Conservation (phyloP, 2,329 filamentous ascomycete genomes). For the Tricladium varicosporioides region DNA sequence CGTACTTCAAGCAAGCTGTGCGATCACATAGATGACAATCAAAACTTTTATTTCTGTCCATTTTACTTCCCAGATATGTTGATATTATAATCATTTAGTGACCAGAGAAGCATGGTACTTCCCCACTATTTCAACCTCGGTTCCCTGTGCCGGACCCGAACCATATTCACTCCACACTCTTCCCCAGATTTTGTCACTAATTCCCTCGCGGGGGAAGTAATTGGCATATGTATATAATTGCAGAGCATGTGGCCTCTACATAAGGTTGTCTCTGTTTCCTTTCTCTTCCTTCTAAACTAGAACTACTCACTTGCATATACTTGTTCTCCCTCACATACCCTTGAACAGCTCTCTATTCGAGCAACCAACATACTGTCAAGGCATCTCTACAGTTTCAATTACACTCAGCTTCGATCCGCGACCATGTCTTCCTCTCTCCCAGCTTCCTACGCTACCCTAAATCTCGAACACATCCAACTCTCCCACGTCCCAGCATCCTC, state of each 20-base stretch:
- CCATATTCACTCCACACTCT: background rate
- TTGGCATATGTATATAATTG: background rate
- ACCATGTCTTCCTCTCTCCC: slow-evolving; percentile 20
- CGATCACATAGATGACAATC: background rate
- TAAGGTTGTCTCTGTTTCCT: too few species aligned
- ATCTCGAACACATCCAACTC: slow-evolving; percentile 45
- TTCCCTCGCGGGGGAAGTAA: background rate
- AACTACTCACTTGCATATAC: background rate
- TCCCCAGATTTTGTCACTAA: background rate
- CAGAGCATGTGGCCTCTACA: too few species aligned
- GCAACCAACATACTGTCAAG: background rate
- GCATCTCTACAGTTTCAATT: background rate
- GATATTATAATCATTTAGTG: background rate
- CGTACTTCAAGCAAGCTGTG: background rate
- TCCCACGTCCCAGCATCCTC: slow-evolving; percentile 51
- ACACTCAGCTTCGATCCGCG: background rate
- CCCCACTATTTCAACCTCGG: background rate
- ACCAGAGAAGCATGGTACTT: background rate
- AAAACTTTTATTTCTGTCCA: background rate
- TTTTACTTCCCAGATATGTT: background rate
- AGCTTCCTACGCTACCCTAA: slow-evolving; percentile 41
- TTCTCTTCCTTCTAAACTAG: background rate
- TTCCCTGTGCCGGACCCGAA: background rate
- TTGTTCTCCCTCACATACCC: background rate
- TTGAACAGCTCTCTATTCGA: background rate